Percentiles rank a stretch among this genome's conserved stretches.
These are phyloP conservation scores for Clitoria ternatea DNA, from an alignment of 306 rosid genomes.

Conservation along the genomic window DNA sequence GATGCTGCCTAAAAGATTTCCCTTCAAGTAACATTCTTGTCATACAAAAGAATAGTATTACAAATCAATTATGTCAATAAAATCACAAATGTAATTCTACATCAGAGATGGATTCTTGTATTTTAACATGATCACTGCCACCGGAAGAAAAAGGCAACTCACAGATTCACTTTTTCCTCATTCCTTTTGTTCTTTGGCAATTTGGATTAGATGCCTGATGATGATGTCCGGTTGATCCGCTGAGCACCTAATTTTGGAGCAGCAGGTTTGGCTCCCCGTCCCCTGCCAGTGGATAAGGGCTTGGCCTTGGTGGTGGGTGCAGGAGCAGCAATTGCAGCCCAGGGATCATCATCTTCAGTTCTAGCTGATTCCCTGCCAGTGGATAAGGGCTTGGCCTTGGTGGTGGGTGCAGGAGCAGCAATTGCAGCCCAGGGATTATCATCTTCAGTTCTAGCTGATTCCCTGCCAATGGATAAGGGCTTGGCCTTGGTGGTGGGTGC, in stretches of 20 bases:
- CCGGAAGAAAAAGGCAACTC: constrained; percentile 10
- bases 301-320: constrained; percentile 80
- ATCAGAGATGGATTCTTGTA: constrained; percentile 12
- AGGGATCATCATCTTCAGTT: constrained; percentile 75
- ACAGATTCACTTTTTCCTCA: background rate
- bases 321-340: constrained; percentile 99
- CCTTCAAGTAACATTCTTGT: constrained; percentile 11
- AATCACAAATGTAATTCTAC: constrained; percentile 18
- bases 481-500: constrained; percentile 80
- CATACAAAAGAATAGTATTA: constrained; percentile 33
- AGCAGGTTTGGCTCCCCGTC: constrained; percentile 76
- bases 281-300: constrained; percentile 65
- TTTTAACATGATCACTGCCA: constrained; percentile 27
- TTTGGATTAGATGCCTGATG: constrained; percentile 51
- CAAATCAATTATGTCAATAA: constrained; percentile 31
- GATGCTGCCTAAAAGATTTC: constrained; percentile 25
- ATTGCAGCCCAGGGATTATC: constrained; percentile 99
- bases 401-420: constrained; percentile 93
- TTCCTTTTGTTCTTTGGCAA: constrained; percentile 14
- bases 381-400: constrained; percentile 73
- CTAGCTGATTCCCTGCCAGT: constrained; percentile 47
- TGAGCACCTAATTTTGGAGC: constrained; percentile 91
- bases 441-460: constrained; percentile 36
- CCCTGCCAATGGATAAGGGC: constrained; percentile 65
- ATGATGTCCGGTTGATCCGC: constrained; percentile 73